Conservation (phyloP, 306 rosid species). For the Castanea crenata region DNA sequence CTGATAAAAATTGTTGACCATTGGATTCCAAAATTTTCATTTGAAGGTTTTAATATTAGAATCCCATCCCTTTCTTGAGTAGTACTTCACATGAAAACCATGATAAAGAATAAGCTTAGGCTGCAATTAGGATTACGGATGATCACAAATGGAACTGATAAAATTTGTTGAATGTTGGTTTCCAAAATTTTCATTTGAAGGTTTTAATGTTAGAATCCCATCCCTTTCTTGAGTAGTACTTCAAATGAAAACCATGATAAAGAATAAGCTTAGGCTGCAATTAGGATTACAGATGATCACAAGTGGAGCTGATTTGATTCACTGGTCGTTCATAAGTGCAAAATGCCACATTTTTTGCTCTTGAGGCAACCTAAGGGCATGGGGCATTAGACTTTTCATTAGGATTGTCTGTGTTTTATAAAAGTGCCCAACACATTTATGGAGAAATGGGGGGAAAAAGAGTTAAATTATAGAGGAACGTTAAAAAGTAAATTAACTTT, state of each 20-base stretch:
- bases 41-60: background rate
- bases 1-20: background rate
- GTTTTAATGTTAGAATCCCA: background rate
- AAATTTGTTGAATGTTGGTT: background rate
- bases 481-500: background rate
- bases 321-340: background rate
- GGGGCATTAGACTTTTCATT: too few species aligned
- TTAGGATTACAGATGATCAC: background rate
- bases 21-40: background rate
- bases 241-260: background rate
- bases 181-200: background rate
- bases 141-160: background rate
- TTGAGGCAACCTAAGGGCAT: too few species aligned
- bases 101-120: background rate
- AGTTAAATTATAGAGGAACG: background rate
- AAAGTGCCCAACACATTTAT: too few species aligned
- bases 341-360: too few species aligned
- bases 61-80: background rate
- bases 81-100: background rate
- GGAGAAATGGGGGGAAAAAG: too few species aligned
- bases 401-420: too few species aligned
- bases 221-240: background rate
- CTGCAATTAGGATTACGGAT: background rate
- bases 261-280: background rate
- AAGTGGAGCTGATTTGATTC: background rate